Conservation (phyloP, 768 basidiomycete species). For the Candolleomyces efflorescens region DNA sequence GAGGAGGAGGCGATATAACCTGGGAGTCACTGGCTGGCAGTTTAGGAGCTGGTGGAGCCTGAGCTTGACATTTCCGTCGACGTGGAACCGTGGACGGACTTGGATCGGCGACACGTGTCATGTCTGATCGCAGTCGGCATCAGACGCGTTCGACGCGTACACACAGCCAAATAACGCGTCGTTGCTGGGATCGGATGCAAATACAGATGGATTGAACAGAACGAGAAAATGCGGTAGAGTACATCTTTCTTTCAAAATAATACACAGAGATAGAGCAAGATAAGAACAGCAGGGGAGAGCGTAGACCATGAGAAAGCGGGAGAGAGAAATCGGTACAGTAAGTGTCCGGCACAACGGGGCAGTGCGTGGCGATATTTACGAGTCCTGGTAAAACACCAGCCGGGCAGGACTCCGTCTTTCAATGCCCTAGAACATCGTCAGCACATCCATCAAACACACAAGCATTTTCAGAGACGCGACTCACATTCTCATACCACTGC, state of each 20-base stretch:
- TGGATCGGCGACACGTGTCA: neutral
- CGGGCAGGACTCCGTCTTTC: neutral
- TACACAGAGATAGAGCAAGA: neutral
- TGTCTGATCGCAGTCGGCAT: constrained; percentile 13
- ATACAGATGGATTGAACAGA: neutral
- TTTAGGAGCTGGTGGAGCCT: neutral
- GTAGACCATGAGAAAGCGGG: too few relatives aligned
- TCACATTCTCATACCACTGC: constrained; percentile 5
- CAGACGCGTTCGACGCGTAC: constrained; percentile 13
- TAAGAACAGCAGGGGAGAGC: too few relatives aligned
- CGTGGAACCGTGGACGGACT: constrained; percentile 18
- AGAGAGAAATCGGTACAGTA: too few relatives aligned
- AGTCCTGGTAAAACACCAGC: constrained; percentile 2
- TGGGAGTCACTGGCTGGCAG: neutral
- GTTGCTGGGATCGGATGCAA: neutral
- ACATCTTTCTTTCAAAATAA: neutral
- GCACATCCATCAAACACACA: neutral
- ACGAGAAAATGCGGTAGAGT: neutral
- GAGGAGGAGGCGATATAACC: neutral
- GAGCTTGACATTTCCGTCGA: constrained; percentile 10
- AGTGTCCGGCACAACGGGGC: too few relatives aligned
- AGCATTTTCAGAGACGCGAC: too few relatives aligned
- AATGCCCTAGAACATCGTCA: neutral
- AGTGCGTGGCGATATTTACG: neutral
- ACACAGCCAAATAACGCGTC: constrained; percentile 19